Conservation (phyloP, 2,329 filamentous ascomycete genomes). For the Drechmeria coniospora region DNA sequence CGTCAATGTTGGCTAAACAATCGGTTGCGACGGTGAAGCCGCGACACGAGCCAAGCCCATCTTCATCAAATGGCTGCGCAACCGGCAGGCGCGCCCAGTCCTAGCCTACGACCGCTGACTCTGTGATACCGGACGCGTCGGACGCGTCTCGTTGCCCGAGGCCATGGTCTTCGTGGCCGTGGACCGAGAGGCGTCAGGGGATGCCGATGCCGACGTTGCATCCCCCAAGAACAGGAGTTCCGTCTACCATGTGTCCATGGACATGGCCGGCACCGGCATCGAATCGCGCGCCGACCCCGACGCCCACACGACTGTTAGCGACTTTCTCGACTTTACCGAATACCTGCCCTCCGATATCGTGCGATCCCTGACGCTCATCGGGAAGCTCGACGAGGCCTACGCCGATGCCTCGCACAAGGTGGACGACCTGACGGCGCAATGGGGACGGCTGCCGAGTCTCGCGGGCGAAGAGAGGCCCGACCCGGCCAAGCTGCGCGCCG, state of each 20-base stretch:
- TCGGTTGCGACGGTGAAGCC: no score
- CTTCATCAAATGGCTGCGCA: slow-evolving; percentile 7
- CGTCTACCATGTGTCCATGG: slow-evolving; percentile 15
- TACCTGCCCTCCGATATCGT: slow-evolving; percentile 52
- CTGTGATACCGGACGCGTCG: slow-evolving; percentile 1
- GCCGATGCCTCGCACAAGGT: slow-evolving; percentile 37
- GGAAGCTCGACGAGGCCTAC: slow-evolving; percentile 46
- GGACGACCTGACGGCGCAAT: slow-evolving; percentile 39
- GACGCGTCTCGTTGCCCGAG: not conserved
- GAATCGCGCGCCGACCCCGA: slow-evolving; percentile 46
- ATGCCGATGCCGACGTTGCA: slow-evolving; percentile 10
- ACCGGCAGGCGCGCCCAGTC: slow-evolving; percentile 2
- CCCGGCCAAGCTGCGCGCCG: slow-evolving; percentile 36
- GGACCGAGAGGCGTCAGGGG: slow-evolving; percentile 8
- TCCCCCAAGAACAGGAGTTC: slow-evolving; percentile 13
- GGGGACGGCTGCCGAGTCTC: slow-evolving; percentile 38
- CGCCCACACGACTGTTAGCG: slow-evolving; percentile 52
- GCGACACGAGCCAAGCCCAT: slow-evolving; percentile 1
- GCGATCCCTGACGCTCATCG: slow-evolving; percentile 49
- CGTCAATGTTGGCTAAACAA: no score
- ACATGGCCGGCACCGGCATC: slow-evolving; percentile 25
- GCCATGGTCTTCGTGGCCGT: slow-evolving; percentile 14
- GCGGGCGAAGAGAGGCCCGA: slow-evolving; percentile 30
- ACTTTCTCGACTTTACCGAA: slow-evolving; percentile 56
- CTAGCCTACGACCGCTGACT: slow-evolving; percentile 1